phyloP scores from a whole-genome alignment of 2,329 filamentous ascomycete species.

The Ceratocystis destructans region DNA sequence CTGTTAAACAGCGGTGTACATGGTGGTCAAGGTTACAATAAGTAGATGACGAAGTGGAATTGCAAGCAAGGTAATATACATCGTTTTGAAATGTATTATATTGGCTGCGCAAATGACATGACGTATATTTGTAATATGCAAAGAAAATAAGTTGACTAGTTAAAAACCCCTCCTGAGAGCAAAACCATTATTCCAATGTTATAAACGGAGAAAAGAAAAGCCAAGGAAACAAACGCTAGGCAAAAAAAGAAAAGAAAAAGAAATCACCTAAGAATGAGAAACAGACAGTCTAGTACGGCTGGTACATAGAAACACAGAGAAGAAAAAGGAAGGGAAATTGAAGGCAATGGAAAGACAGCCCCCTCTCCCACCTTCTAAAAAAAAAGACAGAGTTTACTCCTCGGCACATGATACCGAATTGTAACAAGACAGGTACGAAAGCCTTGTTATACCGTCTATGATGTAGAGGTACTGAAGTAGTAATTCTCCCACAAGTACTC shows the following conservation, averaged over 20 bases:
- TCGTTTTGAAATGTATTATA: background rate
- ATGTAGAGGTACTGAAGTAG: slow-evolving; percentile 59
- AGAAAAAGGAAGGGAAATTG: background rate
- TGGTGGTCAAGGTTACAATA: background rate
- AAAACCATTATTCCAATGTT: background rate
- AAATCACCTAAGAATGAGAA: background rate
- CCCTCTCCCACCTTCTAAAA: background rate
- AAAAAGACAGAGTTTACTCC: background rate
- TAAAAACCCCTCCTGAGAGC: background rate
- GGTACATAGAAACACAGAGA: background rate
- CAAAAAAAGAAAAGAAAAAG: background rate
- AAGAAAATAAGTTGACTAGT: background rate
- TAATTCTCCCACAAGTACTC: slow-evolving; percentile 98
- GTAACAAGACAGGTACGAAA: background rate
- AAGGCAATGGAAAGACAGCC: background rate
- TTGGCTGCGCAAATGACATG: background rate
- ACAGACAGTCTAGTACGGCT: background rate
- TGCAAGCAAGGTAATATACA: background rate
- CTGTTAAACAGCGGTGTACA: background rate
- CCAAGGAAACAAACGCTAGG: background rate
- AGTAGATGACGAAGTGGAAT: background rate
- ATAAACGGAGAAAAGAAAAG: background rate
- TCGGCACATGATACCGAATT: no score
- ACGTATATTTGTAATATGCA: background rate
- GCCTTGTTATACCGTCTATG: slow-evolving; percentile 18